Percentiles rank a stretch among this genome's conserved stretches.
phyloP scores from a whole-genome alignment of 192 early-diverging fungal species.

The Haplosporangium gracile region DNA sequence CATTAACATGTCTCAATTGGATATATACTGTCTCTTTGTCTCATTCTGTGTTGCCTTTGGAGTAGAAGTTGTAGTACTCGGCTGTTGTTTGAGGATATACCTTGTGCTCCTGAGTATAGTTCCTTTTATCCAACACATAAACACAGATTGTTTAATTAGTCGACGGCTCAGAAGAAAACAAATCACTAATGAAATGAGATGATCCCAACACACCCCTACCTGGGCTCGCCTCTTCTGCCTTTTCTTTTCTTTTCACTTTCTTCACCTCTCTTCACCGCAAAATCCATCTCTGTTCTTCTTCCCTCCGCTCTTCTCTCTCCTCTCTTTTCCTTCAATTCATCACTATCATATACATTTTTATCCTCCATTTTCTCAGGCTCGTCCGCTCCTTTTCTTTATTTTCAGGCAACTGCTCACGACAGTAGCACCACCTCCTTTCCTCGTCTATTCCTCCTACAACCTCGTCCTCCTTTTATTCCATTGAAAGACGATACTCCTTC shows the following conservation, averaged over 20 bases:
- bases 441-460: not conserved
- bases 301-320: not conserved
- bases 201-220: too few species aligned
- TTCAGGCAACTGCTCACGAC: not conserved
- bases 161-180: not conserved
- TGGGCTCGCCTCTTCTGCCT: not conserved
- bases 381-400: not conserved
- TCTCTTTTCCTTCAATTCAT: not conserved
- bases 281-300: not conserved
- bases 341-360: not conserved
- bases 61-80: not conserved
- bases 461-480: too few species aligned
- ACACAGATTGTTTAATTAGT: not conserved
- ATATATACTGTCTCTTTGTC: too few species aligned
- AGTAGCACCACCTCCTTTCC: not conserved
- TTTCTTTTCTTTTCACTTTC: not conserved
- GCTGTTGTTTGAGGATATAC: not conserved
- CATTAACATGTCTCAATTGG: not conserved
- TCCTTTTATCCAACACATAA: too few species aligned
- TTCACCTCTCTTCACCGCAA: not conserved
- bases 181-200: too few species aligned
- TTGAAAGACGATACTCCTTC: constrained; percentile 6
- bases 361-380: not conserved
- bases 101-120: too few species aligned
- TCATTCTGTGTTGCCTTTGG: not conserved